A percentile compares a stretch with the other conserved stretches of the same genome.
phyloP scores from a whole-genome alignment of 352 stramenopile species.

The Phytophthora sojae region DNA sequence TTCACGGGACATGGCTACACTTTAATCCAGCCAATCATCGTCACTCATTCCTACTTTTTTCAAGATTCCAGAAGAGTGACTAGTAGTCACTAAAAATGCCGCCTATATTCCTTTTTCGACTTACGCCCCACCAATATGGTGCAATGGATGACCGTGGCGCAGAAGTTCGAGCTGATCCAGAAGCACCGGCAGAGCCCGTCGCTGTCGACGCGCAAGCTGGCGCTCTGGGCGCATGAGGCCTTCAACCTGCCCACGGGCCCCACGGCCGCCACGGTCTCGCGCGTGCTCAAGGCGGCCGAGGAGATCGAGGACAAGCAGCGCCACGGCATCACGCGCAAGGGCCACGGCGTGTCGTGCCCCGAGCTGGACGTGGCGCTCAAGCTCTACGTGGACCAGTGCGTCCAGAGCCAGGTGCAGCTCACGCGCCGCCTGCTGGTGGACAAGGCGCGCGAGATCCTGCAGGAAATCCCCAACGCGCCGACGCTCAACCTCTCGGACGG shows the following conservation, averaged over 20 bases:
- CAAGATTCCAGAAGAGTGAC: too few species aligned
- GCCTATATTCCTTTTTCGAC: too few species aligned
- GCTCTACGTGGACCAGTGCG: slow-evolving; percentile 30
- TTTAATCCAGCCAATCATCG: not conserved
- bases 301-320: slow-evolving; percentile 43
- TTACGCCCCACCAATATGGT: slow-evolving; percentile 34
- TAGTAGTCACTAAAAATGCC: not conserved
- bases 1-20: slow-evolving; percentile 34
- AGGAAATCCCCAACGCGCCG: slow-evolving; percentile 26
- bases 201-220: slow-evolving; percentile 32
- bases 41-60: too few species aligned
- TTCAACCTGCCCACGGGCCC: slow-evolving; percentile 36
- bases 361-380: slow-evolving; percentile 31
- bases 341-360: slow-evolving; percentile 35
- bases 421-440: slow-evolving; percentile 31
- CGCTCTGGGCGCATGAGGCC: slow-evolving; percentile 33
- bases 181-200: slow-evolving; percentile 38
- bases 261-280: slow-evolving; percentile 33
- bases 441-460: slow-evolving; percentile 33
- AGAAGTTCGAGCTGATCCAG: slow-evolving; percentile 46
- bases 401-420: slow-evolving; percentile 26
- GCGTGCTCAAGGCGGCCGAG: slow-evolving; percentile 33
- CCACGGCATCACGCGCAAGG: slow-evolving; percentile 33
- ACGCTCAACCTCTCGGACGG: slow-evolving; percentile 37
- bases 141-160: slow-evolving; percentile 42